Evolutionary conservation across 2,329 filamentous ascomycete species (phyloP).

Genomic region (Epichloe uncinata): DNA sequence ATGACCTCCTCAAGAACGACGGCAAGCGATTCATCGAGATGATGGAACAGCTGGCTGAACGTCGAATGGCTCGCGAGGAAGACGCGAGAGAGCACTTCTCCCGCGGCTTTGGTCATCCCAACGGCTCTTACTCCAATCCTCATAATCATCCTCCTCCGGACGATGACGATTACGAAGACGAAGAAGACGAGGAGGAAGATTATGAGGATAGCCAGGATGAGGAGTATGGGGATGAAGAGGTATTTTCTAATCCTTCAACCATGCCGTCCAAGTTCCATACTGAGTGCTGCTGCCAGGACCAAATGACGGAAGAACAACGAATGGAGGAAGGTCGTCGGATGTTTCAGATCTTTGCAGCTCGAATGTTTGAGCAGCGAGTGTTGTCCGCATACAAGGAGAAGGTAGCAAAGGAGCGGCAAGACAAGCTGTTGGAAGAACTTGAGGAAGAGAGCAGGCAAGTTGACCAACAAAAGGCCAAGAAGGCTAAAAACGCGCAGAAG

Average conservation of each 20-base stretch:
- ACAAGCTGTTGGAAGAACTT: slow-evolving; percentile 80
- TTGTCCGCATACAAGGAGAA: slow-evolving; percentile 96
- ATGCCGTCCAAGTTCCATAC: slow-evolving; percentile 28
- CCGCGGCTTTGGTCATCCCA: slow-evolving; percentile 44
- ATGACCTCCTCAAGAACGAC: slow-evolving; percentile 96
- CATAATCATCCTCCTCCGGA: slow-evolving; percentile 69
- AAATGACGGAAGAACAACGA: slow-evolving; percentile 94
- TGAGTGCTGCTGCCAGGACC: slow-evolving; percentile 53
- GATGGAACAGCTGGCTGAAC: slow-evolving; percentile 98
- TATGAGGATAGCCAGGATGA: slow-evolving; percentile 50
- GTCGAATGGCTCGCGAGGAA: slow-evolving; percentile 92
- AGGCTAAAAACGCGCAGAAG: slow-evolving; percentile 85
- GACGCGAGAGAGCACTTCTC: slow-evolving; percentile 56
- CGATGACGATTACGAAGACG: slow-evolving; percentile 61
- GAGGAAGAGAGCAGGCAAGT: slow-evolving; percentile 70
- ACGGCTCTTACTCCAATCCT: slow-evolving; percentile 42
- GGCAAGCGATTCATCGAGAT: slow-evolving; percentile 99
- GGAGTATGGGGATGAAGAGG: slow-evolving; percentile 70
- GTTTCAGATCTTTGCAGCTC: slow-evolving; percentile 98
- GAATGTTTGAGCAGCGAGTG: slow-evolving; percentile 98
- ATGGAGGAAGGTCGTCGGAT: slow-evolving; percentile 98
- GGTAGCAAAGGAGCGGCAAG: slow-evolving; percentile 82
- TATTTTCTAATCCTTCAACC: slow-evolving; percentile 33
- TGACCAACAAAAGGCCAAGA: slow-evolving; percentile 77
- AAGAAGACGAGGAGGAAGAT: slow-evolving; percentile 49